Conservation (phyloP, 768 basidiomycete species). For the Psilocybe subaeruginosa region DNA sequence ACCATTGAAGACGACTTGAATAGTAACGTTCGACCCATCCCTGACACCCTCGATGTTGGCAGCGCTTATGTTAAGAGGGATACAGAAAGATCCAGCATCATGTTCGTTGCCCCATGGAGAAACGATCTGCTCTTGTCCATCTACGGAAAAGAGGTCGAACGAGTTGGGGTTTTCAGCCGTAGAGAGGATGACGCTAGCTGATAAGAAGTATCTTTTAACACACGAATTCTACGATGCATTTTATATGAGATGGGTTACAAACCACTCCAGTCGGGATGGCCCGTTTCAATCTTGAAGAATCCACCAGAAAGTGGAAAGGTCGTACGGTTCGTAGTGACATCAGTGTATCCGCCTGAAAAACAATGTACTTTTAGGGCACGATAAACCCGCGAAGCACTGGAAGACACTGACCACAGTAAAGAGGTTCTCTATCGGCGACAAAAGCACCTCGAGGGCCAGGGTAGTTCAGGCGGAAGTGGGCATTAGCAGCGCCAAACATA, state of each 20-base stretch:
- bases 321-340: slow-evolving; percentile 57
- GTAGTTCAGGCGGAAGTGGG: slow-evolving; percentile 78
- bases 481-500: slow-evolving; percentile 49
- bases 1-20: slow-evolving; percentile 62
- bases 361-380: neutral
- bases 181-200: slow-evolving; percentile 59
- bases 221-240: neutral
- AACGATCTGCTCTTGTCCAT: slow-evolving; percentile 33
- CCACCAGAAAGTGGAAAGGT: slow-evolving; percentile 68
- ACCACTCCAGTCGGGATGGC: slow-evolving; percentile 62
- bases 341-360: slow-evolving; percentile 59
- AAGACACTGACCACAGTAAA: slow-evolving; percentile 64
- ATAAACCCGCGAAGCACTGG: neutral
- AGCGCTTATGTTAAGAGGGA: slow-evolving; percentile 59
- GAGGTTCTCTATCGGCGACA: slow-evolving; percentile 52
- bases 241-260: slow-evolving; percentile 16
- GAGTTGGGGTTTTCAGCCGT: slow-evolving; percentile 60
- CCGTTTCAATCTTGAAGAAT: slow-evolving; percentile 59
- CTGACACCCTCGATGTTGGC: slow-evolving; percentile 46
- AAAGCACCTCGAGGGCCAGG: slow-evolving; percentile 73
- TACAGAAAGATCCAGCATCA: slow-evolving; percentile 63
- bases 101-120: slow-evolving; percentile 48
- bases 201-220: slow-evolving; percentile 15
- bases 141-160: slow-evolving; percentile 60
- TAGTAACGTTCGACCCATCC: slow-evolving; percentile 72